phyloP scores from a whole-genome alignment of 2,329 filamentous ascomycete species.

The Rasamsonia emersonii region DNA sequence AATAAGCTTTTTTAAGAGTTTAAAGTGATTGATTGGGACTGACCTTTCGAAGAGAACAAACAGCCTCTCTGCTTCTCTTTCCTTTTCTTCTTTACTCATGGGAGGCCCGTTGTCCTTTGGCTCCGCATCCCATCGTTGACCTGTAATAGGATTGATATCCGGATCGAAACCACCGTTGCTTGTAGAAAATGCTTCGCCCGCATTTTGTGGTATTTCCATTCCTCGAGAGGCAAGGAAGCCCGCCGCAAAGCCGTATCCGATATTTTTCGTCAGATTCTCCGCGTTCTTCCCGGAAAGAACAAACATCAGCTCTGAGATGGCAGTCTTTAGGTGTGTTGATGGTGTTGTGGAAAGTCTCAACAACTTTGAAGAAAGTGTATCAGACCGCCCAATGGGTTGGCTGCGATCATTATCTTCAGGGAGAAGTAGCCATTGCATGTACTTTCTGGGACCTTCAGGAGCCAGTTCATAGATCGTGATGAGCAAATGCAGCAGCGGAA shows the following conservation, averaged over 20 bases:
- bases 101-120: conserved; percentile 50
- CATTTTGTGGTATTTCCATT: conserved; percentile 63
- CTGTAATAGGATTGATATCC: conserved; percentile 72
- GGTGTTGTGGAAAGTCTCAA: conserved; percentile 71
- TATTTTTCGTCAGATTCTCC: conserved; percentile 73
- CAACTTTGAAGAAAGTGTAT: conserved; percentile 65
- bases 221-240: conserved; percentile 83
- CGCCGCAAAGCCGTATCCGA: conserved; percentile 89
- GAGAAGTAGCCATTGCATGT: conserved; percentile 60
- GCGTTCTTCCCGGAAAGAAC: conserved; percentile 77
- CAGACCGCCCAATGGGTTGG: conserved; percentile 65
- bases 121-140: conserved; percentile 67
- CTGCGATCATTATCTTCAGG: conserved; percentile 70
- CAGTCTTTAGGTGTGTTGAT: conserved; percentile 62
- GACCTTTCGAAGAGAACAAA: conserved; percentile 88
- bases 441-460: conserved; percentile 51
- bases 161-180: conserved; percentile 16
- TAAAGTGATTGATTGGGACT: conserved; percentile 7
- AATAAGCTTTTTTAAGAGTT: not conserved
- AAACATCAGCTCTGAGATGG: conserved; percentile 72
- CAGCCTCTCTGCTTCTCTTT: conserved; percentile 77
- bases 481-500: conserved; percentile 67
- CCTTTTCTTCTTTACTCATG: conserved; percentile 89
- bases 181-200: conserved; percentile 46
- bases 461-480: conserved; percentile 63